Evolutionary conservation across 2,329 filamentous ascomycete genomes (phyloP).

Genomic region (Coniochaeta sp.): DNA sequence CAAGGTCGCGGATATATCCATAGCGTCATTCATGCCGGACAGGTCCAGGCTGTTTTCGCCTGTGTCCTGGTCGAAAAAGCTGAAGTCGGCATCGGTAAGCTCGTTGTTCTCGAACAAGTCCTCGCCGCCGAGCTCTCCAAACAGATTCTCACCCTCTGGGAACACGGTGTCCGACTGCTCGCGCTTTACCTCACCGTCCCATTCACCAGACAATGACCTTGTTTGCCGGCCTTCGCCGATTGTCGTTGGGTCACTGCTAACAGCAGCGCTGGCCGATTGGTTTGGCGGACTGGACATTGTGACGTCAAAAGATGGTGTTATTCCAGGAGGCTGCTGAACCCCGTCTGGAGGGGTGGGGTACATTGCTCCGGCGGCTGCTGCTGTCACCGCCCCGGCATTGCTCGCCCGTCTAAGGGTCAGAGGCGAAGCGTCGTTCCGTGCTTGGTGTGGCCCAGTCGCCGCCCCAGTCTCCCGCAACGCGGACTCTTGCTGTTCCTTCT

Average conservation of each 20-base stretch:
- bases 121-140: constrained; percentile 60
- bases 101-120: constrained; percentile 67
- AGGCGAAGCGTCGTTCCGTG: constrained; percentile 44
- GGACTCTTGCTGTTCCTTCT: constrained; percentile 39
- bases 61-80: constrained; percentile 62
- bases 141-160: constrained; percentile 50
- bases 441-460: constrained; percentile 31
- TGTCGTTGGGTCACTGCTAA: constrained; percentile 30
- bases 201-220: constrained; percentile 27
- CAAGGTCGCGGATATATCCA: constrained; percentile 9
- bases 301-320: constrained; percentile 50
- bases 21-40: constrained; percentile 16
- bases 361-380: constrained; percentile 40
- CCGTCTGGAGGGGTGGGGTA: constrained; percentile 69
- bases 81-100: constrained; percentile 78
- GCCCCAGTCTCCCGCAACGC: constrained; percentile 33
- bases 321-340: constrained; percentile 40
- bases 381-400: constrained; percentile 27
- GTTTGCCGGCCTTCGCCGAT: constrained; percentile 15
- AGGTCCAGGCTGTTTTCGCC: constrained; percentile 31
- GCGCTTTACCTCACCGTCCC: constrained; percentile 37
- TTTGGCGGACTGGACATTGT: constrained; percentile 49
- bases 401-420: constrained; percentile 41
- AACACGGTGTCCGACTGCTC: constrained; percentile 35
- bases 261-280: constrained; percentile 19